Base-by-base conservation (phyloP, 2,329 filamentous ascomycete genomes). In the Colletotrichum nymphaeae region DNA sequence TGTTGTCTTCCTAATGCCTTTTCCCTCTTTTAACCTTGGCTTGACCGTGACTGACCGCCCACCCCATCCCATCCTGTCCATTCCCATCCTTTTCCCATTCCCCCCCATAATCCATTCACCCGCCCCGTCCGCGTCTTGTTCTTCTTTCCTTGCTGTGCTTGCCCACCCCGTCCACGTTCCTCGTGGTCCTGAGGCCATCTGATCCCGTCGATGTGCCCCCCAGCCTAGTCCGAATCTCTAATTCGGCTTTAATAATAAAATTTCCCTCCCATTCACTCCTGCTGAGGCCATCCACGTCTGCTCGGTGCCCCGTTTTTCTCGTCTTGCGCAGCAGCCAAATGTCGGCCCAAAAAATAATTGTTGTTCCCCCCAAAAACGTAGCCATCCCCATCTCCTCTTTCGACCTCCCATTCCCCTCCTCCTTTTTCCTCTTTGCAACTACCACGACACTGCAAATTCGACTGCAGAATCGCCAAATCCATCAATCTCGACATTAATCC, bases 251-350 rank as follows among this genome's bases (percentile, higher is more conserved):
- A 79, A 80, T 79, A 78, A 80, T 81, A 80, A 81, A 80, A 81
- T 81, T 82, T 83, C 79, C 80, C 80, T 80, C 77, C 79, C 72
- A 63, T 74, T 67, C 72, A 73, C 68, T 53, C 67, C 55, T 74
- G 63, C 72, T 72, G 68, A 74, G 67, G 72, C 72, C 69, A 71
- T 71, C 69, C 69, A 67, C 72, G 72, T 72, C 72, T 74, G 68
- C 68, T 83, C 78, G 81, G 72, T 76, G 85, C 85, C 86, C 86
- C 85, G 84, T 83, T 87, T 87, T 87, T 87, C 81, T 81, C 79
- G 73, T 79, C 78, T 75, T 80, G 76, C 77, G 79, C 80, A 81
- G 79, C 72, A 70, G 70, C 83, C 83, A 83, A 74, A 74, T 58
- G 70, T 69, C 73, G 69, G 69, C 73, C 69, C 83, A 82, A 81